Evolutionary conservation across 805 yeast species (phyloP).

Genomic region (Pichia cephalocereana): DNA sequence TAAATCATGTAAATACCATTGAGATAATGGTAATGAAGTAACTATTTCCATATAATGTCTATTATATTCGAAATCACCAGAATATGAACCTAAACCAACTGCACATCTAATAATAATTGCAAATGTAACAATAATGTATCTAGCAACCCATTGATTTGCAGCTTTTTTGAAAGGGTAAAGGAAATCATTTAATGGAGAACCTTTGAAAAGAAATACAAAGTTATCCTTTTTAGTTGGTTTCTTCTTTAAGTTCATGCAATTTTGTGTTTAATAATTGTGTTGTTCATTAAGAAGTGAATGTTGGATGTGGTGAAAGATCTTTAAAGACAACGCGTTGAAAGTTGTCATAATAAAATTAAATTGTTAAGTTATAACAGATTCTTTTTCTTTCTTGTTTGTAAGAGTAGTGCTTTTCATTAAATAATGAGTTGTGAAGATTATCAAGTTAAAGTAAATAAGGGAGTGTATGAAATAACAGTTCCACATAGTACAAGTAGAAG

Average conservation of each 20-base stretch:
- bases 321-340: no score
- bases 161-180: slow-evolving; percentile 72
- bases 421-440: no score
- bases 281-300: no score
- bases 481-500: no score
- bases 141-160: slow-evolving; percentile 83
- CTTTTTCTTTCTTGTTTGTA: no score
- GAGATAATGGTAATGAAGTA: slow-evolving; percentile 52
- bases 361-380: no score
- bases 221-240: slow-evolving; percentile 5
- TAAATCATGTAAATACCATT: slow-evolving; percentile 88
- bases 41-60: slow-evolving; percentile 97
- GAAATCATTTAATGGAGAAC: slow-evolving; percentile 69
- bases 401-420: no score
- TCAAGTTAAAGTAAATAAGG: no score
- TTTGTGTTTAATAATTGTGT: no score
- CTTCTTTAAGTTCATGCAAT: not conserved
- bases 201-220: slow-evolving; percentile 26
- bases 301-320: no score
- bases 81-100: slow-evolving; percentile 80
- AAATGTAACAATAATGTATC: slow-evolving; percentile 63
- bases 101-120: slow-evolving; percentile 75
- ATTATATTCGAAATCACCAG: slow-evolving; percentile 98
- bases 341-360: no score
- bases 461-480: no score